Evolutionary conservation across 495 filamentous ascomycete genomes (phyloP).

Genomic region (Staphylotrichum longicolle): DNA sequence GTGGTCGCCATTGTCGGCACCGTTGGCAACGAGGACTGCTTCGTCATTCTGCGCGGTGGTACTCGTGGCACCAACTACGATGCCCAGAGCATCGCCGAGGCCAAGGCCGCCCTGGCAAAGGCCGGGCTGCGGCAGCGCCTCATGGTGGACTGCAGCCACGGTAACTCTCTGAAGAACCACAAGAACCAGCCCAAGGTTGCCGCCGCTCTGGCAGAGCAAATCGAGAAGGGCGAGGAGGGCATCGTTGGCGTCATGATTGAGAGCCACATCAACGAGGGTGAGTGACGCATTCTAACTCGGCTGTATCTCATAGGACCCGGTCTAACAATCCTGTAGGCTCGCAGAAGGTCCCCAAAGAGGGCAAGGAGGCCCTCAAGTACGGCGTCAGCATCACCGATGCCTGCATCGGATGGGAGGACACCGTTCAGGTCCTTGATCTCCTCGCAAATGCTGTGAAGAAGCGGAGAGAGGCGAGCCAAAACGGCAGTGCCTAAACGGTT

Average conservation of each 20-base stretch:
- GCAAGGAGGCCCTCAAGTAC: slow-evolving; percentile 84
- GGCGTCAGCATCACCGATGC: slow-evolving; percentile 98
- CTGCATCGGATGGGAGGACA: slow-evolving; percentile 93
- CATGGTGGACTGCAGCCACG: slow-evolving; percentile 98
- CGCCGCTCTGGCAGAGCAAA: slow-evolving; percentile 74
- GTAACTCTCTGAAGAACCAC: slow-evolving; percentile 95
- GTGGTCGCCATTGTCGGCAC: slow-evolving; percentile 96
- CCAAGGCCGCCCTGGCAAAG: slow-evolving; percentile 35
- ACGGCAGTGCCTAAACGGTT: slow-evolving; percentile 17
- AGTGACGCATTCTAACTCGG: neutral
- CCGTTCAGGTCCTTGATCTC: slow-evolving; percentile 71
- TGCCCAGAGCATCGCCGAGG: slow-evolving; percentile 64
- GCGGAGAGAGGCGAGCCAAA: slow-evolving; percentile 50
- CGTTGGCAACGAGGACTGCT: slow-evolving; percentile 95
- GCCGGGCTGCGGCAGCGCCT: slow-evolving; percentile 57
- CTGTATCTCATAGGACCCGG: slow-evolving; percentile 11
- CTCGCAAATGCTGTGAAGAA: slow-evolving; percentile 80
- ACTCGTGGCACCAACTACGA: slow-evolving; percentile 95
- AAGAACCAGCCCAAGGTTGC: slow-evolving; percentile 97
- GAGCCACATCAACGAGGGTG: slow-evolving; percentile 92
- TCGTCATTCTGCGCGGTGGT: slow-evolving; percentile 92
- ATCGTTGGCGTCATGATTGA: slow-evolving; percentile 99
- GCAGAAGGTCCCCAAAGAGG: slow-evolving; percentile 90
- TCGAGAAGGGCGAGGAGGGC: slow-evolving; percentile 74
- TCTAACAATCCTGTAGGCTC: slow-evolving; percentile 52